phyloP scores from a whole-genome alignment of 257 asterid genomes.

The Solanum megistacrolobum region DNA sequence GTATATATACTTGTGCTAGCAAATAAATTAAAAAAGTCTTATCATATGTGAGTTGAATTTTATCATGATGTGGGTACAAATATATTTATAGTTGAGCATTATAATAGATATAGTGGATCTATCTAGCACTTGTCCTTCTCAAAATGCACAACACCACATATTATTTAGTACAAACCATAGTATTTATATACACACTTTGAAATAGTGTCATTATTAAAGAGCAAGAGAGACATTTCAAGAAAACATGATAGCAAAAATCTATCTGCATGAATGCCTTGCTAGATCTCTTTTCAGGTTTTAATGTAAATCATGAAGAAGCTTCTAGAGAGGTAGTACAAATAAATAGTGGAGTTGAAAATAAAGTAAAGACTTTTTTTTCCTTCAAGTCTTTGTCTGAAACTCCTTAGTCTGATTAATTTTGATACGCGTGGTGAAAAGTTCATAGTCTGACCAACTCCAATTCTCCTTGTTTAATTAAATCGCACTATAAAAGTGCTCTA shows the following conservation, averaged over 20 bases:
- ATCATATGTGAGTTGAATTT: not conserved
- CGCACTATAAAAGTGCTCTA: not conserved
- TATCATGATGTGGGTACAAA: not conserved
- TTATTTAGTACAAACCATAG: not conserved
- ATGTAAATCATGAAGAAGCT: conserved; percentile 8
- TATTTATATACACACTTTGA: not conserved
- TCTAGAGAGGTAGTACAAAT: conserved; percentile 6
- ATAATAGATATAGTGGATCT: not conserved
- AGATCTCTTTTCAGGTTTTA: conserved; percentile 5
- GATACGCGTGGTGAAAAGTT: not conserved
- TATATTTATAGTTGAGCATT: not conserved
- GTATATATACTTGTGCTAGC: not conserved
- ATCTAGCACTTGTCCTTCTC: conserved; percentile 1
- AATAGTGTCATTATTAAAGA: not conserved
- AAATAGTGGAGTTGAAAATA: not conserved
- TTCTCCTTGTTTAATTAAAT: not conserved
- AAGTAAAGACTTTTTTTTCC: not conserved
- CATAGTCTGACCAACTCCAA: not conserved
- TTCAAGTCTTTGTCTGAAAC: not conserved
- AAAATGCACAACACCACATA: not conserved
- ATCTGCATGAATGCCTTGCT: conserved; percentile 1
- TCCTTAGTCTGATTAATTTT: not conserved
- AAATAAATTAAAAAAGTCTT: not conserved
- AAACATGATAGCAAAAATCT: not conserved
- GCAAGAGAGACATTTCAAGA: not conserved